A percentile compares a stretch with the other conserved stretches of the same genome.
phyloP scores from a whole-genome alignment of 1,284 basidiomycete species.

The Anthracocystis panici-leucophaei region DNA sequence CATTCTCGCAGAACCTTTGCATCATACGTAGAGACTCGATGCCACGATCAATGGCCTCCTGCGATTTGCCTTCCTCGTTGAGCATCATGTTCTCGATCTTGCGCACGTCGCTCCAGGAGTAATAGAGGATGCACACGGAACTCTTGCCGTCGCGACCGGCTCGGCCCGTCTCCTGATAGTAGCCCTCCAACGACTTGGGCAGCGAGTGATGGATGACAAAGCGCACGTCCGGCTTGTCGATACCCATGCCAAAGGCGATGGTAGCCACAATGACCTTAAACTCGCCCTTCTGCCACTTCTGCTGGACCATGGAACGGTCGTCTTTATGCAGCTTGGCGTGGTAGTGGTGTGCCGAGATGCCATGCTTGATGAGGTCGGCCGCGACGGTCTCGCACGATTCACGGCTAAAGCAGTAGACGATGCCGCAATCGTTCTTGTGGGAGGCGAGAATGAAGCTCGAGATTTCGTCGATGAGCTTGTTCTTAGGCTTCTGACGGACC shows the following conservation, averaged over 20 bases:
- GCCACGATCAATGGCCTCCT: constrained; percentile 76
- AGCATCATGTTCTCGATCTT: constrained; percentile 74
- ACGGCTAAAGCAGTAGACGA: constrained; percentile 85
- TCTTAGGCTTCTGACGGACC: constrained; percentile 76
- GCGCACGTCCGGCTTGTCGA: constrained; percentile 87
- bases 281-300: constrained; percentile 80
- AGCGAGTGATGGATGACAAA: constrained; percentile 82
- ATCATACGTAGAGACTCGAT: constrained; percentile 75
- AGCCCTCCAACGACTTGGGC: constrained; percentile 78
- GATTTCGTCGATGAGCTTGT: constrained; percentile 76
- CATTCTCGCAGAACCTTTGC: constrained; percentile 82
- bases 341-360: constrained; percentile 81
- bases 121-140: constrained; percentile 72
- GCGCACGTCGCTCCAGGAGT: constrained; percentile 74
- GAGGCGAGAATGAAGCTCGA: constrained; percentile 78
- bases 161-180: constrained; percentile 87
- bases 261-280: constrained; percentile 92
- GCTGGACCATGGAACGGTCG: constrained; percentile 78
- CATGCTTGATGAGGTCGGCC: constrained; percentile 75
- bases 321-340: constrained; percentile 82
- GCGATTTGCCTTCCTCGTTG: constrained; percentile 72
- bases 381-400: constrained; percentile 84
- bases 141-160: constrained; percentile 81
- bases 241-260: constrained; percentile 90
- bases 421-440: constrained; percentile 78